These are phyloP conservation scores for Trichophyton simii DNA, from an alignment of 2,329 filamentous ascomycete genomes.

Conservation along the genomic window DNA sequence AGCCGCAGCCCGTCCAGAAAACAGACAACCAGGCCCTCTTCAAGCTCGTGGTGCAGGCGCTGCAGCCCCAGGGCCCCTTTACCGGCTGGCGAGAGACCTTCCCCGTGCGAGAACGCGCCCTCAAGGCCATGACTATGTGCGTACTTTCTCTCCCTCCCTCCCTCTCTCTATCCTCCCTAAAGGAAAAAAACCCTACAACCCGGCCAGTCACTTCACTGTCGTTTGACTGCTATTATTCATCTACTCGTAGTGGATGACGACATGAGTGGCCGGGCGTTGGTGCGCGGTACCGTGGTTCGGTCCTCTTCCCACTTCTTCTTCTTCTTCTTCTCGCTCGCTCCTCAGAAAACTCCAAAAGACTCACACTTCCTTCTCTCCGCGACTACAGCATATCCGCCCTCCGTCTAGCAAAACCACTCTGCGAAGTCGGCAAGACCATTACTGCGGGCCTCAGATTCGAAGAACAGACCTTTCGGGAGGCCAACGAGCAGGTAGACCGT, in stretches of 20 bases:
- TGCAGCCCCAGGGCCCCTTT: conserved; percentile 32
- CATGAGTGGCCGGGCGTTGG: neutral
- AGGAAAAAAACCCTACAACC: no score
- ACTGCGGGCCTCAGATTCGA: conserved; percentile 34
- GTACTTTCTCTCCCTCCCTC: neutral
- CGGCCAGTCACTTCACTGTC: no score
- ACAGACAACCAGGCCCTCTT: conserved; percentile 23
- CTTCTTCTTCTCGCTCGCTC: no score
- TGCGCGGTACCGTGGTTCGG: neutral
- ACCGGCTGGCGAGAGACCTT: conserved; percentile 35
- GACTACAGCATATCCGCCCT: conserved; percentile 32
- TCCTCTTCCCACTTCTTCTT: no score
- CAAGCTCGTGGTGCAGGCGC: conserved; percentile 28
- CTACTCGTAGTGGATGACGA: neutral
- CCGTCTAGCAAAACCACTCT: conserved; percentile 33
- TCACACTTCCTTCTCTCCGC: neutral
- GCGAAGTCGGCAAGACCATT: conserved; percentile 27
- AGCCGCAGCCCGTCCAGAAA: conserved; percentile 15
- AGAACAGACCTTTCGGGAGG: conserved; percentile 33
- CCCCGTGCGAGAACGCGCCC: conserved; percentile 27
- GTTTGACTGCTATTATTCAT: neutral
- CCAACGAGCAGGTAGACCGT: conserved; percentile 22
- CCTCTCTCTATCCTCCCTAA: no score
- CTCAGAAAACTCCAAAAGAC: no score
- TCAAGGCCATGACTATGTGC: conserved; percentile 16